Evolutionary conservation across 805 yeast species (phyloP).

Genomic region (Ogataea trehalophila): DNA sequence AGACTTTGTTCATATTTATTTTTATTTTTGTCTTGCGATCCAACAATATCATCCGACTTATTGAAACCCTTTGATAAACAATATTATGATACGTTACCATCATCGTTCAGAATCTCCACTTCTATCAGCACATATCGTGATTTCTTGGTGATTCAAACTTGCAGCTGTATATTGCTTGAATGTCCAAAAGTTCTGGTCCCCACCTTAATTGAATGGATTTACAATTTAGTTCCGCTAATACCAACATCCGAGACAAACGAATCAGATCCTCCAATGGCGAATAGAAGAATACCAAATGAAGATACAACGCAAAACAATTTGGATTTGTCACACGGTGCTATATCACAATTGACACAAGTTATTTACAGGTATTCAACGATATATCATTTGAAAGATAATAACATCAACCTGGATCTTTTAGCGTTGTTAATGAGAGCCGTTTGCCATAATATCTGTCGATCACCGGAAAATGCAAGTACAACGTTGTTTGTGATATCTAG

Average conservation of each 20-base stretch:
- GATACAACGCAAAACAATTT: slow-evolving; percentile 24
- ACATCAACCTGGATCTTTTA: slow-evolving; percentile 48
- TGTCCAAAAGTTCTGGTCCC: slow-evolving; percentile 36
- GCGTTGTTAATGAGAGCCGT: slow-evolving; percentile 56
- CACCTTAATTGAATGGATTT: slow-evolving; percentile 53
- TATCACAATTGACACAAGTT: slow-evolving; percentile 41
- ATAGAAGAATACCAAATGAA: slow-evolving; percentile 13
- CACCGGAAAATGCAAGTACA: slow-evolving; percentile 49
- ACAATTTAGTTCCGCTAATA: slow-evolving; percentile 51
- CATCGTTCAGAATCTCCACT: slow-evolving; percentile 37
- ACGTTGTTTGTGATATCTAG: slow-evolving; percentile 46
- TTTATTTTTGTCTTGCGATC: slow-evolving; percentile 40
- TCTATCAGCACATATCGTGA: slow-evolving; percentile 54
- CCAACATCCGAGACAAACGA: slow-evolving; percentile 1
- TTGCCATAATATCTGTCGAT: slow-evolving; percentile 45
- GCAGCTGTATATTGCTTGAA: slow-evolving; percentile 36
- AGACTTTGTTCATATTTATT: slow-evolving; percentile 49
- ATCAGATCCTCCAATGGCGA: slow-evolving; percentile 9
- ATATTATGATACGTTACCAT: slow-evolving; percentile 48
- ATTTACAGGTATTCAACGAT: slow-evolving; percentile 34
- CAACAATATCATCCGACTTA: slow-evolving; percentile 33
- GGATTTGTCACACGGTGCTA: slow-evolving; percentile 44
- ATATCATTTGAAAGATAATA: slow-evolving; percentile 33
- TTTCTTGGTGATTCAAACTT: slow-evolving; percentile 51
- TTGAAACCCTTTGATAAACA: slow-evolving; percentile 40